These are phyloP conservation scores for Entoloma clypeatum DNA, from an alignment of 1,284 basidiomycete species.

Conservation along the genomic window DNA sequence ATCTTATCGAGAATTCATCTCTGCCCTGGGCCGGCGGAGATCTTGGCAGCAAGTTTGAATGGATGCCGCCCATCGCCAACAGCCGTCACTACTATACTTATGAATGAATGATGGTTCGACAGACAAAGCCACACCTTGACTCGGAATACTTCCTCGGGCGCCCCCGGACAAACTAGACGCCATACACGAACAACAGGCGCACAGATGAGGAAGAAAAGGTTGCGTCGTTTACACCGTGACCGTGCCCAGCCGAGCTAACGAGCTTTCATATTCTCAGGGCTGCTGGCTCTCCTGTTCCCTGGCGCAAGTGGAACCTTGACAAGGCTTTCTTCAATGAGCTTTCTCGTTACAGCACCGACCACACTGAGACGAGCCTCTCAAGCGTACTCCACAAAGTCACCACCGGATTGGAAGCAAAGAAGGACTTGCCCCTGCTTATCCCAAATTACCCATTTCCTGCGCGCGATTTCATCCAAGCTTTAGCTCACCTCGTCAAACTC, in stretches of 20 bases:
- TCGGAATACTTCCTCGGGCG: too few relatives aligned
- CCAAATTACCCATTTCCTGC: conserved; percentile 16
- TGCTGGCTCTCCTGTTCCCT: conserved; percentile 2
- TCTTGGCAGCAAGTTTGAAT: too few relatives aligned
- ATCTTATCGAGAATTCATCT: too few relatives aligned
- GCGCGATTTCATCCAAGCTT: conserved; percentile 11
- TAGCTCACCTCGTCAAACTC: conserved; percentile 15
- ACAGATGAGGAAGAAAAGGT: too few relatives aligned
- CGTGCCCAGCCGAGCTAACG: not conserved
- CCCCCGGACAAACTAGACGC: too few relatives aligned
- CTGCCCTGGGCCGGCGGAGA: too few relatives aligned
- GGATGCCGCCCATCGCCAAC: too few relatives aligned
- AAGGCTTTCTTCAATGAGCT: conserved; percentile 12
- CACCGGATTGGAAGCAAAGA: conserved; percentile 4
- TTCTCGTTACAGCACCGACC: conserved; percentile 4
- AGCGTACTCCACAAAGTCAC: conserved; percentile 9
- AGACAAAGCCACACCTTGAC: too few relatives aligned
- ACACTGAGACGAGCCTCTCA: conserved; percentile 13
- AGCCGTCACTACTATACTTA: too few relatives aligned
- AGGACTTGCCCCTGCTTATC: conserved; percentile 9
- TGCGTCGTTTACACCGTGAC: too few relatives aligned
- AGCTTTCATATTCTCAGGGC: not conserved
- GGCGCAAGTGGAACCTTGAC: conserved; percentile 15
- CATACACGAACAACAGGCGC: too few relatives aligned
- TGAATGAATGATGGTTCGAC: too few relatives aligned